Evolutionary conservation across 176 grass and related monocot genomes (phyloP).

Genomic region (Pharus latifolius): DNA sequence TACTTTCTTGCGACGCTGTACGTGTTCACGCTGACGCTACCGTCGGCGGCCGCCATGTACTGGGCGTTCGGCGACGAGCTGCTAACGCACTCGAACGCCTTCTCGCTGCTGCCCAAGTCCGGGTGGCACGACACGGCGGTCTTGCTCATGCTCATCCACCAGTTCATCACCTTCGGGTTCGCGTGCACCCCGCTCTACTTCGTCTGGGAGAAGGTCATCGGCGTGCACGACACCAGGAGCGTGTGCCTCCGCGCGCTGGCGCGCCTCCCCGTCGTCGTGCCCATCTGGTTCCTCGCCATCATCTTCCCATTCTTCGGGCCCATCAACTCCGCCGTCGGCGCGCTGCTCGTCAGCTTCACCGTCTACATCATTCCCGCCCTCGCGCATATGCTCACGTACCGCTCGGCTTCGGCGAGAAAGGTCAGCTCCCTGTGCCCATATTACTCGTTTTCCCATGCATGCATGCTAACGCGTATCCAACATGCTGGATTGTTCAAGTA

Average conservation of each 20-base stretch:
- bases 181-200: slow-evolving; percentile 83
- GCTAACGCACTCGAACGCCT: slow-evolving; percentile 62
- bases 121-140: slow-evolving; percentile 56
- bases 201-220: slow-evolving; percentile 79
- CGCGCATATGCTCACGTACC: slow-evolving; percentile 43
- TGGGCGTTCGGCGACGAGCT: slow-evolving; percentile 68
- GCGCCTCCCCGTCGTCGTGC: slow-evolving; percentile 37
- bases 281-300: slow-evolving; percentile 57
- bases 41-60: slow-evolving; percentile 58
- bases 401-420: slow-evolving; percentile 29
- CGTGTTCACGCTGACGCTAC: slow-evolving; percentile 70
- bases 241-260: slow-evolving; percentile 14
- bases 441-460: background rate
- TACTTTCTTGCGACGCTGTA: slow-evolving; percentile 63
- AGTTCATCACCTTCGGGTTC: slow-evolving; percentile 93
- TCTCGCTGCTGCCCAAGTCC: slow-evolving; percentile 42
- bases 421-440: background rate
- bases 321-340: slow-evolving; percentile 55
- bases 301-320: slow-evolving; percentile 60
- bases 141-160: slow-evolving; percentile 70
- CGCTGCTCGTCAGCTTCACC: slow-evolving; percentile 59
- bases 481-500: too few species aligned
- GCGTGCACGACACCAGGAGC: slow-evolving; percentile 40
- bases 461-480: background rate
- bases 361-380: slow-evolving; percentile 52